A percentile compares a stretch with the other conserved stretches of the same genome.
phyloP scores from a whole-genome alignment of 768 basidiomycete species.

The Termitomyces sp. region DNA sequence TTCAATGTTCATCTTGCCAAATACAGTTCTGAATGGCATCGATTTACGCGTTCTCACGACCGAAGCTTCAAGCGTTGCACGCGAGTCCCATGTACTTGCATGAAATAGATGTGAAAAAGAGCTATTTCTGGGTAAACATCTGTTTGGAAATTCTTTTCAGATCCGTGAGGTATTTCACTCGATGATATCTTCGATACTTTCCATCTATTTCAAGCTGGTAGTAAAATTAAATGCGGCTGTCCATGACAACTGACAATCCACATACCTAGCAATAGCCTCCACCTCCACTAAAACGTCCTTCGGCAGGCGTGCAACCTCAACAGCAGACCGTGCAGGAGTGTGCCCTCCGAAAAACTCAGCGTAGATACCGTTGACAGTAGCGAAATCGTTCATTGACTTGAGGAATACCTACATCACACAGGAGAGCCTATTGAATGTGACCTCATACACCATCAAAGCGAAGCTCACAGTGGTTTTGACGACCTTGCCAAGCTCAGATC shows the following conservation, averaged over 20 bases:
- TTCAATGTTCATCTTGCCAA: background rate
- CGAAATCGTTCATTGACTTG: conserved; percentile 91
- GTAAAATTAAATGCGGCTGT: background rate
- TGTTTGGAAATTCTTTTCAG: background rate
- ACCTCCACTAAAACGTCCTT: conserved; percentile 91
- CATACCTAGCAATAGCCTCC: conserved; percentile 80
- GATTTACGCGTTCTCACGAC: background rate
- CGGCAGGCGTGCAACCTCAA: conserved; percentile 86
- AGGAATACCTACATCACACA: conserved; percentile 67
- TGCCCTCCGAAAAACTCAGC: conserved; percentile 81
- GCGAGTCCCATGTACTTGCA: background rate
- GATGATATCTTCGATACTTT: background rate
- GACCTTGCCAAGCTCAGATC: conserved; percentile 73
- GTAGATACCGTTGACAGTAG: conserved; percentile 75
- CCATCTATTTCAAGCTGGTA: conserved; percentile 27
- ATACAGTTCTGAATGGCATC: conserved; percentile 2
- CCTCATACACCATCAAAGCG: background rate
- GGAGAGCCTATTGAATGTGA: background rate
- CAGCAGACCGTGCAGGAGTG: conserved; percentile 89
- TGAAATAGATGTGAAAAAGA: background rate
- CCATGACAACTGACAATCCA: background rate
- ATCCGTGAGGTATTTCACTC: background rate
- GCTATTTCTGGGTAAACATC: conserved; percentile 8
- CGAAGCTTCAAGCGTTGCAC: background rate
- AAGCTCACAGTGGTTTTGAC: conserved; percentile 83